Percentiles rank a stretch among this genome's conserved stretches.
Conservation (phyloP, 2,329 filamentous ascomycete genomes). For the Diaporthe destruens region DNA sequence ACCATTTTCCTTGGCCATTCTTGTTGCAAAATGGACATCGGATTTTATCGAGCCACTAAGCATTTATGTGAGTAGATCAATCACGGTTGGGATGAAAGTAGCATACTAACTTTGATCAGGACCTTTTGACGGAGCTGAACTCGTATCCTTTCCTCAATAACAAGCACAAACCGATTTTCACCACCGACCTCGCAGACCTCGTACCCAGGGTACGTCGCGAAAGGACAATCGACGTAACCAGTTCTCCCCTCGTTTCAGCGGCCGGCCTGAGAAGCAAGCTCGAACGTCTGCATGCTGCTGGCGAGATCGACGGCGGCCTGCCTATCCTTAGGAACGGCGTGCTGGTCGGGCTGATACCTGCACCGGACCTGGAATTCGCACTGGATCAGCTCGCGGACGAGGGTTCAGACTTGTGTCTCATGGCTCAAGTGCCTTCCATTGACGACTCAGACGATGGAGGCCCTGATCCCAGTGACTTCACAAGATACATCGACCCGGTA, state of each 20-base stretch:
- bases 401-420: constrained; percentile 80
- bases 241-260: constrained; percentile 83
- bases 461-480: constrained; percentile 84
- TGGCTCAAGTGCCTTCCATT: constrained; percentile 76
- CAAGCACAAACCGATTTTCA: constrained; percentile 92
- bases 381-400: constrained; percentile 87
- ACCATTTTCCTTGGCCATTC: constrained; percentile 90
- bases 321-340: constrained; percentile 85
- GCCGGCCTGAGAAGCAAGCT: constrained; percentile 83
- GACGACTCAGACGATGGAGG: constrained; percentile 73
- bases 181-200: constrained; percentile 88
- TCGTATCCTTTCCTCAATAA: constrained; percentile 98
- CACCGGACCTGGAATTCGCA: constrained; percentile 92
- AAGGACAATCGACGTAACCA: constrained; percentile 88
- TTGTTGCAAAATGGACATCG: constrained; percentile 98
- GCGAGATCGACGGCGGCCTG: constrained; percentile 92
- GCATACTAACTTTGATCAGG: constrained; percentile 59
- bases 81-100: background rate
- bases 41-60: constrained; percentile 94
- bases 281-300: constrained; percentile 82
- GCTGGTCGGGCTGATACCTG: constrained; percentile 91
- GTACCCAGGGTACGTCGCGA: constrained; percentile 80
- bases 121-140: constrained; percentile 96
- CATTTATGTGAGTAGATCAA: constrained; percentile 77
- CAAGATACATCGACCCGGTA: constrained; percentile 89